phyloP scores from a whole-genome alignment of 805 yeast species.

The Lipomyces yamadae region DNA sequence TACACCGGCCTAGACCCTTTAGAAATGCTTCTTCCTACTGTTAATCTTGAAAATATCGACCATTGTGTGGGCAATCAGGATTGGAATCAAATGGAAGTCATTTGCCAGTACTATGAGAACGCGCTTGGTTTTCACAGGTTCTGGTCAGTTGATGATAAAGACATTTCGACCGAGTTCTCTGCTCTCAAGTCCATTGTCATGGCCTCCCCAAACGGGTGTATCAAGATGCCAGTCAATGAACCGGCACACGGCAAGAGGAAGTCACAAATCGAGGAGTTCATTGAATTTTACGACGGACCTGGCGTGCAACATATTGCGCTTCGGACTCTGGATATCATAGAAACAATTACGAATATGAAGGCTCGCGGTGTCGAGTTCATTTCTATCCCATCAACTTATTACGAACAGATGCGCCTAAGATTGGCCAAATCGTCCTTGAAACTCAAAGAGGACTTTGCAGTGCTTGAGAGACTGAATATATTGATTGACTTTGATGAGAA shows the following conservation, averaged over 20 bases:
- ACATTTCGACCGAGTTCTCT: constrained; percentile 66
- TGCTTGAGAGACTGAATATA: constrained; percentile 54
- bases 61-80: constrained; percentile 83
- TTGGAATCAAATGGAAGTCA: constrained; percentile 66
- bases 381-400: constrained; percentile 60
- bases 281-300: constrained; percentile 73
- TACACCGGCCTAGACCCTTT: constrained; percentile 25
- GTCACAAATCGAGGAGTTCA: constrained; percentile 81
- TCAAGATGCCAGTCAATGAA: constrained; percentile 84
- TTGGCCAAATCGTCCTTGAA: constrained; percentile 48
- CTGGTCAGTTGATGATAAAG: constrained; percentile 84
- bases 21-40: constrained; percentile 44
- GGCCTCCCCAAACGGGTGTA: constrained; percentile 65
- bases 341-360: constrained; percentile 57
- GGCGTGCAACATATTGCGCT: constrained; percentile 85
- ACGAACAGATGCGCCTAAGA: constrained; percentile 54
- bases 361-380: constrained; percentile 72
- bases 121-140: constrained; percentile 74
- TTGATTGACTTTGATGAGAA: constrained; percentile 73
- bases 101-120: constrained; percentile 58
- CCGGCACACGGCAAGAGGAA: constrained; percentile 70
- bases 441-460: constrained; percentile 59
- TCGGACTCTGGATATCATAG: constrained; percentile 62
- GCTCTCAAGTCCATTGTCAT: constrained; percentile 76
- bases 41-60: constrained; percentile 58